Evolutionary conservation across 129 eudicot species (phyloP).

Genomic region (Pulicaria dysenterica): DNA sequence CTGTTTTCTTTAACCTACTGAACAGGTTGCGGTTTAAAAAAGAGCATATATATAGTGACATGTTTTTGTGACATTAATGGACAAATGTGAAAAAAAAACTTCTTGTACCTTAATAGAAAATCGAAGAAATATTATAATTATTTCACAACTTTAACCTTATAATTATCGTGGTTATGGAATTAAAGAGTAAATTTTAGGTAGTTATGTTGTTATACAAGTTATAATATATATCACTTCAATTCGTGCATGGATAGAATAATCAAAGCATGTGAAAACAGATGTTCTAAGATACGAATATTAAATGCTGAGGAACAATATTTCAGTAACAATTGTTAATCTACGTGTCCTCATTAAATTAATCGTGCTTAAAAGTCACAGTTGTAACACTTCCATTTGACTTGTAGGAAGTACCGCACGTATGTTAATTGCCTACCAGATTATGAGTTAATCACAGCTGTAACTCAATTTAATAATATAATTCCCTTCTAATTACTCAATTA

Average conservation of each 20-base stretch:
- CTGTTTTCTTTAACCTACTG: no score
- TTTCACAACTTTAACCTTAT: no score
- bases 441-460: slow-evolving; percentile 28
- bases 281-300: slow-evolving; percentile 11
- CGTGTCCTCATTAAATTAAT: background rate
- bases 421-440: slow-evolving; percentile 26
- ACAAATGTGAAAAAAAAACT: no score
- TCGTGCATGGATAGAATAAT: background rate
- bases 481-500: slow-evolving; percentile 4
- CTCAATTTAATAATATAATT: slow-evolving; percentile 13
- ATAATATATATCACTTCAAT: background rate
- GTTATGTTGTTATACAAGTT: no score
- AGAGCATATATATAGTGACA: no score
- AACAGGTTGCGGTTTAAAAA: no score
- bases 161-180: no score
- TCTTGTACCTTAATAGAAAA: no score
- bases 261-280: slow-evolving; percentile 16
- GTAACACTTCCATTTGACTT: slow-evolving; percentile 19
- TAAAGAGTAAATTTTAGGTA: no score
- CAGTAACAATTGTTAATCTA: slow-evolving; percentile 9
- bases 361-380: slow-evolving; percentile 30
- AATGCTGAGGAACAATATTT: background rate
- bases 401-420: slow-evolving; percentile 34
- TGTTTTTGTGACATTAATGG: no score
- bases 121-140: no score